These are phyloP conservation scores for Cercospora brassicicola DNA, from an alignment of 2,329 filamentous ascomycete genomes.

Conservation along the genomic window DNA sequence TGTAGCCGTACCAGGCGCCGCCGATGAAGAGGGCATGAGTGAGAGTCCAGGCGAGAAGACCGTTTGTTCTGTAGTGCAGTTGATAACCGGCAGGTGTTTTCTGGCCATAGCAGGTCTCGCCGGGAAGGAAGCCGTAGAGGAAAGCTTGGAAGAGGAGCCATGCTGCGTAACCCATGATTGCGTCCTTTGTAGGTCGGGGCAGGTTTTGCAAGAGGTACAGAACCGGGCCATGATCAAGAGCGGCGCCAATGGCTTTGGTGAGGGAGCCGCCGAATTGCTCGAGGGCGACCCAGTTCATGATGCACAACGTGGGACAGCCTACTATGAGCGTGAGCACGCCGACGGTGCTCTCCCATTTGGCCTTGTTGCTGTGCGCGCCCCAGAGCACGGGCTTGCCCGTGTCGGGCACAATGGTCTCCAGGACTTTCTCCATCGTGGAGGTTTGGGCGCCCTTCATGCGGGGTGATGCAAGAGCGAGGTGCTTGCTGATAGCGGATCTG, in stretches of 20 bases:
- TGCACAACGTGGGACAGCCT: slow-evolving; percentile 15
- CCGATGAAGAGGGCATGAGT: slow-evolving; percentile 22
- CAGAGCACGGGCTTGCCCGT: slow-evolving; percentile 15
- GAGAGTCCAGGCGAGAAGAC: slow-evolving; percentile 20
- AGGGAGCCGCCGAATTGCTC: slow-evolving; percentile 16
- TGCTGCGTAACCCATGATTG: slow-evolving; percentile 9
- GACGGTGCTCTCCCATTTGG: slow-evolving; percentile 15
- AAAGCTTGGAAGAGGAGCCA: slow-evolving; percentile 19
- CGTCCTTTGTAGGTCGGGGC: slow-evolving; percentile 7
- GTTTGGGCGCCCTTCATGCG: slow-evolving; percentile 11
- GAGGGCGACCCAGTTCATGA: slow-evolving; percentile 17
- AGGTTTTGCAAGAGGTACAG: slow-evolving; percentile 11
- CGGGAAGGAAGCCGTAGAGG: slow-evolving; percentile 15
- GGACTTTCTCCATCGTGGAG: slow-evolving; percentile 16
- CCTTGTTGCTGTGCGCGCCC: slow-evolving; percentile 18
- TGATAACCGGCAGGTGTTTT: slow-evolving; percentile 15
- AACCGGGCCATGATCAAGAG: slow-evolving; percentile 11
- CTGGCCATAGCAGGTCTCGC: slow-evolving; percentile 15
- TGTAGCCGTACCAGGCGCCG: slow-evolving; percentile 12
- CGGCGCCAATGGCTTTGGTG: slow-evolving; percentile 1
- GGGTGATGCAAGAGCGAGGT: neutral
- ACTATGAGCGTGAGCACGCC: slow-evolving; percentile 13
- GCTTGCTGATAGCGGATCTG: neutral
- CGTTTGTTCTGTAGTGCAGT: slow-evolving; percentile 18
- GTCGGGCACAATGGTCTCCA: slow-evolving; percentile 16